Percentiles rank a stretch among this genome's conserved stretches.
Conservation (phyloP, 2,329 filamentous ascomycete species). For the Talaromyces sp. region DNA sequence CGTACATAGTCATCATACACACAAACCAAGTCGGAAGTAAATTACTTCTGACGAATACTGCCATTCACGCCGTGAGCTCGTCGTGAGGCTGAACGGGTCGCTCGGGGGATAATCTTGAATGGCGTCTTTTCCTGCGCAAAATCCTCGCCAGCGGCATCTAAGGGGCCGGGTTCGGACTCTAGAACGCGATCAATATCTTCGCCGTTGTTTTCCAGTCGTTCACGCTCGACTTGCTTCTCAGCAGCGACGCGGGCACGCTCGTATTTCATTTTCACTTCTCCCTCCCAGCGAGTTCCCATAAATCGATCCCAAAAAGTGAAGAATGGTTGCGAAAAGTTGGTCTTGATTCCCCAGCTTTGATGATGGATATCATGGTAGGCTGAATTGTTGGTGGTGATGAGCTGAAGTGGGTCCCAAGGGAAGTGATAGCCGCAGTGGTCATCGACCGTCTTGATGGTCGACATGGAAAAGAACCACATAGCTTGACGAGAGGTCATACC, state of each 20-base stretch:
- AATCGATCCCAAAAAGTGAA: slow-evolving; percentile 93
- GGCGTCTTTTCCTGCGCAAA: slow-evolving; percentile 27
- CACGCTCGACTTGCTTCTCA: slow-evolving; percentile 55
- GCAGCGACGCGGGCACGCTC: slow-evolving; percentile 55
- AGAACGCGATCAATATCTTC: slow-evolving; percentile 20
- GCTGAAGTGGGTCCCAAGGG: slow-evolving; percentile 90
- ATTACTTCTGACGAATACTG: slow-evolving; percentile 38
- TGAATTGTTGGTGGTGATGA: slow-evolving; percentile 90
- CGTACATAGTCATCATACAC: slow-evolving; percentile 18
- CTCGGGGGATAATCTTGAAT: slow-evolving; percentile 25
- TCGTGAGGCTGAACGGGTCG: slow-evolving; percentile 38
- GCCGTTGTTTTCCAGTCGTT: slow-evolving; percentile 34
- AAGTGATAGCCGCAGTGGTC: slow-evolving; percentile 97
- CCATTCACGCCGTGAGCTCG: slow-evolving; percentile 37
- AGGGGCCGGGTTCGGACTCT: slow-evolving; percentile 24
- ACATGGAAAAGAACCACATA: slow-evolving; percentile 84
- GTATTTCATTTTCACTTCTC: slow-evolving; percentile 60
- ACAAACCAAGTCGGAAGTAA: not conserved
- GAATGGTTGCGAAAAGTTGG: slow-evolving; percentile 49
- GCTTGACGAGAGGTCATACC: slow-evolving; percentile 82
- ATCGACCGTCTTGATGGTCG: slow-evolving; percentile 93
- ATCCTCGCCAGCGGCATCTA: slow-evolving; percentile 23
- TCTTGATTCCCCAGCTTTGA: slow-evolving; percentile 97
- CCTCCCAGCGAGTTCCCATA: slow-evolving; percentile 78
- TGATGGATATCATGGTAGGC: slow-evolving; percentile 98